These are phyloP conservation scores for Zanthoxylum bungeanum DNA, from an alignment of 345 rosid species.

Conservation along the genomic window DNA sequence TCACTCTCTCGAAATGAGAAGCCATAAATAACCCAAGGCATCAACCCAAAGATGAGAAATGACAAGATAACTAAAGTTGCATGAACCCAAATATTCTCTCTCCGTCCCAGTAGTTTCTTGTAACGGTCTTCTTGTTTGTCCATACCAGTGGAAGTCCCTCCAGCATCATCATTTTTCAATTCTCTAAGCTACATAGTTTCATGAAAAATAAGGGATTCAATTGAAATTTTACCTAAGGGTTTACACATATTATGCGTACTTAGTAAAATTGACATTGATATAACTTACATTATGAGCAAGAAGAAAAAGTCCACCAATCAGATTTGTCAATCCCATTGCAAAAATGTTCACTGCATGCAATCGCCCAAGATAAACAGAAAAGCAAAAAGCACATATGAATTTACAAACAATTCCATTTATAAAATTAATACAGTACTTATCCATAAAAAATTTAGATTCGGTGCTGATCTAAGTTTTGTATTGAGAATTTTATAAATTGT, in stretches of 20 bases:
- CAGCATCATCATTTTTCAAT: constrained; percentile 37
- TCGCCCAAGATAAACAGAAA: neutral
- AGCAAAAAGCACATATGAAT: neutral
- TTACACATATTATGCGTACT: too few species aligned
- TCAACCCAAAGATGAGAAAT: constrained; percentile 47
- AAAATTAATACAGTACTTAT: neutral
- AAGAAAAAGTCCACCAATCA: constrained; percentile 69
- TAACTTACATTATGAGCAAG: constrained; percentile 62
- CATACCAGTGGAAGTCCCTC: constrained; percentile 21
- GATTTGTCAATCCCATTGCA: constrained; percentile 78
- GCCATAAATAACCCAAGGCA: constrained; percentile 61
- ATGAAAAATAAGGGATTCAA: too few species aligned
- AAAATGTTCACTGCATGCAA: constrained; percentile 67
- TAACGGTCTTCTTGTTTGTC: constrained; percentile 46
- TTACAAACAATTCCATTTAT: neutral
- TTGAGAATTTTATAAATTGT: too few species aligned
- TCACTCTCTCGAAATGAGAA: constrained; percentile 51
- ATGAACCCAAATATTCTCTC: constrained; percentile 51
- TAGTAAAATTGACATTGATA: neutral
- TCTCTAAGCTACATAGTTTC: constrained; percentile 83
- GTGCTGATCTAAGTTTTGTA: too few species aligned
- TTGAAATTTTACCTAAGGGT: too few species aligned
- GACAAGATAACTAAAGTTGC: constrained; percentile 51
- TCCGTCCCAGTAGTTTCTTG: constrained; percentile 50
- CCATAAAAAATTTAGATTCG: too few species aligned